Base-by-base conservation (phyloP, 768 basidiomycete species). In the Panus rudis region DNA sequence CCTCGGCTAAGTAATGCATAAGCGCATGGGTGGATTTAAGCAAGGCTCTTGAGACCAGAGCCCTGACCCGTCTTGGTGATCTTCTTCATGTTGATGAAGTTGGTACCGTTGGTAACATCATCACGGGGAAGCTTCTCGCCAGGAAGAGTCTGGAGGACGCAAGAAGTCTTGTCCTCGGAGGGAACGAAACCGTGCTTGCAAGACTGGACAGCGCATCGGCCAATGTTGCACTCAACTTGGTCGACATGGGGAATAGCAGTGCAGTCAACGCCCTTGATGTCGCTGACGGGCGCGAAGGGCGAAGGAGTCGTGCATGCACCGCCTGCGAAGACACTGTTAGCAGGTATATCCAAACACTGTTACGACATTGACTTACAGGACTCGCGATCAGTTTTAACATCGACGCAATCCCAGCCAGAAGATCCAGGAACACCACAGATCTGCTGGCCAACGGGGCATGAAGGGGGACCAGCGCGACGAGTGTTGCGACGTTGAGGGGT, bases 251-350 rank as follows among this genome's bases (percentile, higher is more conserved):
- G 50, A 37, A 69, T 57, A 1, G 50, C 39, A 20, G 56, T 59
- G 43, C 66, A 69, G 43, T 69, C 60, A 13, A 56, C 51, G 4
- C 65, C 66, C 1, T 4, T 17, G 0, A 39, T 39, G 4, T 50
- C 44, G 10, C 7, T 17, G 7, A 48, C 33, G 14, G 34, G 28
- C n/a, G 49, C 50, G 26, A 56, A 53, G 17, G 57, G 48, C 31
- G 53, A 51, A 3, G 51, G 45, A 32, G 55, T 46, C 40, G 54
- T 49, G 33, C 66, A 68, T 1, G 66, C 67, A 3, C 67, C 67
- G 37, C 66, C 66, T 68, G 37, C 6, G 20, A 31, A 17, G 22
- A 6, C 1, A 20, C 11, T 42, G 39, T 38, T 11, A 46, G 41
- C 25, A 46, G 37, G 21, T 16, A 12, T 42, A 33, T 5, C 4